Conservation (phyloP, 441 rosid species). For the Sinapis alba region DNA sequence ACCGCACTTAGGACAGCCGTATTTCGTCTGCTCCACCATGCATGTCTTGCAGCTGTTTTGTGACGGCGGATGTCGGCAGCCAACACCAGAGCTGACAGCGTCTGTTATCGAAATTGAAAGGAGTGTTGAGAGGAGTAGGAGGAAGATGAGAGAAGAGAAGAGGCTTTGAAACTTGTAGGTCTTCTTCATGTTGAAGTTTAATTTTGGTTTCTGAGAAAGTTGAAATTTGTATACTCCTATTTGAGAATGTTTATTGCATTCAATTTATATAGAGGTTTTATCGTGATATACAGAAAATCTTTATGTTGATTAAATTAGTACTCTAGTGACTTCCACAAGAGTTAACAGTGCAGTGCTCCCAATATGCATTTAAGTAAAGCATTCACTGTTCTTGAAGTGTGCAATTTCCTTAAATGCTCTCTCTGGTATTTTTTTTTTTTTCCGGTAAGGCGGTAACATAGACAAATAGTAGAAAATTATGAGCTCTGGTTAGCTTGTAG, state of each 20-base stretch:
- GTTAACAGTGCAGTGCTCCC: constrained; percentile 23
- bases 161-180: constrained; percentile 30
- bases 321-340: constrained; percentile 32
- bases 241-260: constrained; percentile 17
- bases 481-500: neutral
- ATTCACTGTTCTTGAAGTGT: constrained; percentile 41
- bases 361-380: constrained; percentile 25
- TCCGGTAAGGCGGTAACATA: neutral
- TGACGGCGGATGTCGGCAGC: constrained; percentile 31
- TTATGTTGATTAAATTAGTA: neutral
- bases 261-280: constrained; percentile 22
- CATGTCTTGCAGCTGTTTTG: constrained; percentile 23
- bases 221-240: neutral
- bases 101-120: constrained; percentile 14
- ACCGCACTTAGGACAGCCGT: constrained; percentile 61
- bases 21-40: constrained; percentile 52
- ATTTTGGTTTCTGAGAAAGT: constrained; percentile 2
- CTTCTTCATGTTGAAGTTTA: constrained; percentile 30
- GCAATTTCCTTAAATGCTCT: constrained; percentile 39
- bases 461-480: neutral
- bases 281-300: neutral
- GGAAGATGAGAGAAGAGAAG: constrained; percentile 24
- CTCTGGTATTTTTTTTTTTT: neutral
- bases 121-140: constrained; percentile 22
- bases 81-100: constrained; percentile 19